phyloP scores from a whole-genome alignment of 2,329 filamentous ascomycete genomes.

The Exophiala viscosa region DNA sequence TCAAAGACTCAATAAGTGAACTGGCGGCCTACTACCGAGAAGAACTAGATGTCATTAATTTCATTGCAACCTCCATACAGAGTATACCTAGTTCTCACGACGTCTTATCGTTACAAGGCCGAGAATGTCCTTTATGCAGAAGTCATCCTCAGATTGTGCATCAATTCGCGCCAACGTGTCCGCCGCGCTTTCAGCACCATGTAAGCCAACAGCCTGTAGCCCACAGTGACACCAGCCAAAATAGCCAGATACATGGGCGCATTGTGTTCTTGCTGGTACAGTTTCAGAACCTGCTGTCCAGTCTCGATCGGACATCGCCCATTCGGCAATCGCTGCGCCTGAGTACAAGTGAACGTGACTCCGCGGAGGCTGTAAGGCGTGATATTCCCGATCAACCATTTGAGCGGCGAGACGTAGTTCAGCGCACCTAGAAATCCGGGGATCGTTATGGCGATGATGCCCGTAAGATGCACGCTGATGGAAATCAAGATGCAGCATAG shows the following conservation, averaged over 20 bases:
- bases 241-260: constrained; percentile 59
- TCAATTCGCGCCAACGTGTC: constrained; percentile 12
- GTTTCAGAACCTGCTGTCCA: constrained; percentile 61
- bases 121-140: not conserved
- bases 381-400: constrained; percentile 65
- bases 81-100: not conserved
- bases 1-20: not conserved
- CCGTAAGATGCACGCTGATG: constrained; percentile 67
- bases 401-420: constrained; percentile 67
- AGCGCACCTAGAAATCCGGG: constrained; percentile 62
- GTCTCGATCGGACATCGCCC: constrained; percentile 63
- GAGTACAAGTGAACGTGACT: constrained; percentile 61
- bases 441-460: constrained; percentile 67
- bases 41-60: not conserved
- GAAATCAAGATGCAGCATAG: constrained; percentile 66
- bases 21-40: not conserved
- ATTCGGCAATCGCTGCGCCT: constrained; percentile 55
- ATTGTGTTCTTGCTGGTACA: constrained; percentile 64
- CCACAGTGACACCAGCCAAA: constrained; percentile 60
- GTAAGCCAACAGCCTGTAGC: constrained; percentile 58
- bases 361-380: constrained; percentile 61
- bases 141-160: not conserved
- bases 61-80: not conserved
- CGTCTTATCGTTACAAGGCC: not conserved
- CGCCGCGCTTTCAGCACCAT: constrained; percentile 32